phyloP scores from a whole-genome alignment of 192 early-diverging fungal genomes.

The Entophlyctis luteolus region DNA sequence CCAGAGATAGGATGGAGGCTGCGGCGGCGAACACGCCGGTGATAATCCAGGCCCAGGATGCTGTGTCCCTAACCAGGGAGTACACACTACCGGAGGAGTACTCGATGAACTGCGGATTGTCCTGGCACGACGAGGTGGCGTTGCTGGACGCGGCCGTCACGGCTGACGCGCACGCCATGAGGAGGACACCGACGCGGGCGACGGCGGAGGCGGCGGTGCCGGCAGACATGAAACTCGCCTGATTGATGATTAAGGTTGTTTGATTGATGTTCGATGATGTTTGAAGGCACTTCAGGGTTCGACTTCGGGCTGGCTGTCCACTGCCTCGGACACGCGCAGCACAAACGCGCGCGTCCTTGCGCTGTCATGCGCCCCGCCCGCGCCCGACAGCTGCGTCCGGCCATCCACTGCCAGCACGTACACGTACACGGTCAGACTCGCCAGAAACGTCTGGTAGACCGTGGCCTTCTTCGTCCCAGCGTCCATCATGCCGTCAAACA shows the following conservation, averaged over 20 bases:
- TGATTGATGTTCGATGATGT: no score
- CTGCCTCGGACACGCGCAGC: constrained; percentile 1
- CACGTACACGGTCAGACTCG: constrained; percentile 17
- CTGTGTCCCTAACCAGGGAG: background rate
- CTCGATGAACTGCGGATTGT: constrained; percentile 9
- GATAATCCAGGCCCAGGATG: constrained; percentile 22
- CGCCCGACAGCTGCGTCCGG: background rate
- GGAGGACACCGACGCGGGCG: no score
- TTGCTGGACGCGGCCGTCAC: no score
- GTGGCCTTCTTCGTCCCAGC: constrained; percentile 1
- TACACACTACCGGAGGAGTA: background rate
- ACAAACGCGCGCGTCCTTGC: background rate
- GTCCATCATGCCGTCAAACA: constrained; percentile 22
- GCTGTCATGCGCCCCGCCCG: constrained; percentile 14
- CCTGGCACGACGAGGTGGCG: no score
- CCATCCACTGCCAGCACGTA: constrained; percentile 9
- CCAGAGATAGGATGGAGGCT: constrained; percentile 5
- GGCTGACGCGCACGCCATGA: no score
- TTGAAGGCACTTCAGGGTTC: no score
- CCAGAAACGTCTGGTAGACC: constrained; percentile 24
- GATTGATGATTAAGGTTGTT: no score
- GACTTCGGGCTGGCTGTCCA: no score
- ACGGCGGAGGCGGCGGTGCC: no score
- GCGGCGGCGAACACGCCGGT: constrained; percentile 3
- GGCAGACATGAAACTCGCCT: no score